A percentile compares a stretch with the other conserved stretches of the same genome.
Evolutionary conservation across 306 rosid species (phyloP).

Genomic region (Prunus mira): DNA sequence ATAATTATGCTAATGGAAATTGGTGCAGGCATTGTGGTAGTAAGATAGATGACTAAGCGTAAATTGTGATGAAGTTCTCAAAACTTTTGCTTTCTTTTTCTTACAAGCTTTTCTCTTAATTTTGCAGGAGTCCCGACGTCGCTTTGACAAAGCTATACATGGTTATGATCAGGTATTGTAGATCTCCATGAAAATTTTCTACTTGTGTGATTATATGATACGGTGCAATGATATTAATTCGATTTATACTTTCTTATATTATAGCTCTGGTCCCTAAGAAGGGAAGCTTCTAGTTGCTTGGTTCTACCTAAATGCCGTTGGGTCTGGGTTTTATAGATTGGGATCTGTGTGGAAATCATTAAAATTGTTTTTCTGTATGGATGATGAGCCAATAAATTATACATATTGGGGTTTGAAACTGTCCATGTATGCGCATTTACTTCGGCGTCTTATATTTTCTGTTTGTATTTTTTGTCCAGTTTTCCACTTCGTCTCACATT

Average conservation of each 20-base stretch:
- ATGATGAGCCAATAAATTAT: background rate
- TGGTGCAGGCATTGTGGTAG: background rate
- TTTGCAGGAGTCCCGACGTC: constrained; percentile 73
- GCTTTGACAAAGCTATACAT: constrained; percentile 74
- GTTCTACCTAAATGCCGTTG: background rate
- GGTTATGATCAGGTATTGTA: constrained; percentile 86
- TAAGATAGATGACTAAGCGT: background rate
- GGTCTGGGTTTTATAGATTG: background rate
- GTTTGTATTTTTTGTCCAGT: background rate
- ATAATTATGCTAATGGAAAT: background rate
- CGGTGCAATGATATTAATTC: background rate
- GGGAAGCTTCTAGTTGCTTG: background rate
- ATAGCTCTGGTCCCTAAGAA: background rate
- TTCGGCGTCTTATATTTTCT: background rate
- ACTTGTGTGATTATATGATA: background rate
- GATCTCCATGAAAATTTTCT: background rate
- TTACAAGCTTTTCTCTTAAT: constrained; percentile 9
- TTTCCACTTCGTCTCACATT: background rate
- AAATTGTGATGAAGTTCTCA: background rate
- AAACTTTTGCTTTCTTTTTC: background rate
- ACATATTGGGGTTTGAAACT: background rate
- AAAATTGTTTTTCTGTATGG: background rate
- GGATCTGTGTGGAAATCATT: background rate
- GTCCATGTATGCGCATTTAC: too few species aligned
- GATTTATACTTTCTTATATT: background rate